Conservation (phyloP, 1,139 yeast genomes). For the Starmera stellimalicola region DNA sequence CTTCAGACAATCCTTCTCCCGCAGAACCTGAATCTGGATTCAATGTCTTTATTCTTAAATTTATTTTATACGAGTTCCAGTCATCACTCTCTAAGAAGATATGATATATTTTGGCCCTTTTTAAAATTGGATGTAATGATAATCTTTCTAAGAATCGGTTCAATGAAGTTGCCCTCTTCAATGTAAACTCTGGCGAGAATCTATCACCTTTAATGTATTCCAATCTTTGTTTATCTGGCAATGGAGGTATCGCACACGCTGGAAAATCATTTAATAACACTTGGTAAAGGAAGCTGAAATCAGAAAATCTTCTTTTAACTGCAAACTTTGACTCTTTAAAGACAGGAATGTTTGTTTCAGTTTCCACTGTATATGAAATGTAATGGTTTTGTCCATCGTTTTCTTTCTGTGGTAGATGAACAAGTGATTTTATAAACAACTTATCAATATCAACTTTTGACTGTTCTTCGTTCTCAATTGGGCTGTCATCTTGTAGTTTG, state of each 20-base stretch:
- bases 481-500: constrained; percentile 2
- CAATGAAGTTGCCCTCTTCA: constrained; percentile 75
- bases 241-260: constrained; percentile 80
- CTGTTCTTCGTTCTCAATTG: neutral
- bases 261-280: constrained; percentile 73
- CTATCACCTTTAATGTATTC: constrained; percentile 95
- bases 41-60: constrained; percentile 34
- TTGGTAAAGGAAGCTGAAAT: constrained; percentile 70
- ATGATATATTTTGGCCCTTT: constrained; percentile 62
- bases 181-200: constrained; percentile 70
- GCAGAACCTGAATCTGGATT: constrained; percentile 14
- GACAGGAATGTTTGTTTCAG: constrained; percentile 37
- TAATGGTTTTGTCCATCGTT: constrained; percentile 74
- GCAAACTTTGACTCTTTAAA: constrained; percentile 35
- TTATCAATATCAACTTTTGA: constrained; percentile 6
- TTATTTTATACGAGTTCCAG: constrained; percentile 74
- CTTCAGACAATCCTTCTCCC: constrained; percentile 52
- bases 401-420: constrained; percentile 56
- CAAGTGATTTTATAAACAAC: constrained; percentile 12
- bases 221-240: constrained; percentile 85
- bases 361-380: constrained; percentile 70
- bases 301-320: constrained; percentile 74
- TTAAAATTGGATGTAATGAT: constrained; percentile 62
- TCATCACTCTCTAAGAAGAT: constrained; percentile 74
- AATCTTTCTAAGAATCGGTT: constrained; percentile 68